A percentile compares a stretch with the other conserved stretches of the same genome.
These are phyloP conservation scores for Naegleria fowleri DNA, from an alignment of 208 protist species.

Conservation along the genomic window DNA sequence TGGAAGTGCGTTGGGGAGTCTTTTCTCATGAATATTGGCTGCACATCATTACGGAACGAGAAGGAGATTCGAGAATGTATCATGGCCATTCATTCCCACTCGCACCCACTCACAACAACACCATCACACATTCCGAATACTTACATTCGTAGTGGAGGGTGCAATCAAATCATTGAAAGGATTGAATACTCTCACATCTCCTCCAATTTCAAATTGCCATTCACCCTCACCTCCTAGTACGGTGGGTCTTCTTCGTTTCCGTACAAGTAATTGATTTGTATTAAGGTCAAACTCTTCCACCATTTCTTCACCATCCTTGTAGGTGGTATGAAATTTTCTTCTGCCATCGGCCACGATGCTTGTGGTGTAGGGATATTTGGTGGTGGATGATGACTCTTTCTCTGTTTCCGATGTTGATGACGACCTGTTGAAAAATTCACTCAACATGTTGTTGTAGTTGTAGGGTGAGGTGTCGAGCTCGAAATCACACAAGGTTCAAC, in stretches of 20 bases:
- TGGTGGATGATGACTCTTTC: not conserved
- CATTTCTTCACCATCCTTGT: constrained; percentile 73
- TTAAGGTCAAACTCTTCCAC: constrained; percentile 85
- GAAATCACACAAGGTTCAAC: no score
- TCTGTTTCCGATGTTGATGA: not conserved
- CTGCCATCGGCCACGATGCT: constrained; percentile 68
- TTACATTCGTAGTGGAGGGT: constrained; percentile 53
- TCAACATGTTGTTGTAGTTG: no score
- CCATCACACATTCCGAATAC: not conserved
- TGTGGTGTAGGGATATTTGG: constrained; percentile 37
- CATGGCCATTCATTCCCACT: no score
- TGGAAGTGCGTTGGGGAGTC: constrained; percentile 72
- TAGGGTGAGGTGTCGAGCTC: no score
- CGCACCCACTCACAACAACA: no score
- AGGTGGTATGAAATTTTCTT: constrained; percentile 73
- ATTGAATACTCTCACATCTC: constrained; percentile 60
- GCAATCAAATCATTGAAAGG: constrained; percentile 54
- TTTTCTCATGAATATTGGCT: constrained; percentile 68
- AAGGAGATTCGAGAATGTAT: no score
- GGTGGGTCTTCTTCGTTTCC: constrained; percentile 65
- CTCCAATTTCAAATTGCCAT: constrained; percentile 78
- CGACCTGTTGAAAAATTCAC: no score
- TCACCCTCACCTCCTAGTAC: constrained; percentile 65
- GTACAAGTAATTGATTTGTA: constrained; percentile 75
- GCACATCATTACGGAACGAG: not conserved